Evolutionary conservation across 768 basidiomycete species (phyloP).

Genomic region (Postia placenta): DNA sequence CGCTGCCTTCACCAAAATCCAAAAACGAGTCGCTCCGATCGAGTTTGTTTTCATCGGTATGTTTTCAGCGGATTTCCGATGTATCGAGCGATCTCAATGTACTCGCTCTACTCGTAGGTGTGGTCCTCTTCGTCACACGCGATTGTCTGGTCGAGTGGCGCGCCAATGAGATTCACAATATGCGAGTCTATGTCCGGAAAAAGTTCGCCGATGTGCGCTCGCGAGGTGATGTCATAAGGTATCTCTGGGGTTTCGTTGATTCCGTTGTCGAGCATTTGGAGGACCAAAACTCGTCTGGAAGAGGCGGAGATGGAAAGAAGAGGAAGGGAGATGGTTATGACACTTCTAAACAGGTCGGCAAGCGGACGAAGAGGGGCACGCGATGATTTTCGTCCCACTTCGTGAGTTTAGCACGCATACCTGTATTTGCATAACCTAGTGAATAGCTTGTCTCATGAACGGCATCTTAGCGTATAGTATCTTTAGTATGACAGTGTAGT

Average conservation of each 20-base stretch:
- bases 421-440: too few species aligned
- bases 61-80: constrained; percentile 11
- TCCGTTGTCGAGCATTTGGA: constrained; percentile 24
- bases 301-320: constrained; percentile 11
- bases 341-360: neutral
- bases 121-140: constrained; percentile 54
- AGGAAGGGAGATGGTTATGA: constrained; percentile 21
- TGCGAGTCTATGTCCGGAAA: constrained; percentile 51
- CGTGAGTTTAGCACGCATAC: too few species aligned
- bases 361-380: neutral
- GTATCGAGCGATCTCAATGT: neutral
- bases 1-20: constrained; percentile 46
- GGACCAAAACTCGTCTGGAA: constrained; percentile 2
- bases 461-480: neutral
- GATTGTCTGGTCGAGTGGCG: constrained; percentile 37
- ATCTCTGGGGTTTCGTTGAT: constrained; percentile 54
- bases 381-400: neutral
- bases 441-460: too few species aligned
- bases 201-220: constrained; percentile 59
- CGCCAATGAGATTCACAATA: constrained; percentile 48
- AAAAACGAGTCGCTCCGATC: constrained; percentile 60
- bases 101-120: constrained; percentile 37
- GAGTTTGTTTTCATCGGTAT: constrained; percentile 80
- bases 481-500: neutral
- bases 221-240: constrained; percentile 48